A percentile compares a stretch with the other conserved stretches of the same genome.
These are phyloP conservation scores for Ceratonia siliqua DNA, from an alignment of 306 rosid genomes.

Conservation along the genomic window DNA sequence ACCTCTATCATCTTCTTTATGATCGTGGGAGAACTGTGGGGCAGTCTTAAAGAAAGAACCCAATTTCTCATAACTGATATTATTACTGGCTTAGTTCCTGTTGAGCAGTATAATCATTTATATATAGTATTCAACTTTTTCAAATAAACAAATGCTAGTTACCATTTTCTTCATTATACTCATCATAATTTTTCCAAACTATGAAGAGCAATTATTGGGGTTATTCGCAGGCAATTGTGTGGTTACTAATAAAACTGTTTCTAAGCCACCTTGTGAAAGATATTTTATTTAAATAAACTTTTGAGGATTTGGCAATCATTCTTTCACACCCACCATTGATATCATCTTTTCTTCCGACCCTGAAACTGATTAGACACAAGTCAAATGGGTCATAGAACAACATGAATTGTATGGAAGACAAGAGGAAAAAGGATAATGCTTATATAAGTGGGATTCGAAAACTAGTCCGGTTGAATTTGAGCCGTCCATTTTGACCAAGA, in stretches of 20 bases:
- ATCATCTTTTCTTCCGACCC: slow-evolving; percentile 27
- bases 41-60: not conserved
- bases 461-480: no score
- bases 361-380: slow-evolving; percentile 43
- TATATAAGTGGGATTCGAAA: not conserved
- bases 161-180: not conserved
- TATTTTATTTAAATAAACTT: slow-evolving; percentile 45
- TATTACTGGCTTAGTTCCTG: not conserved
- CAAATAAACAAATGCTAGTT: not conserved
- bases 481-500: no score
- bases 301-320: slow-evolving; percentile 58
- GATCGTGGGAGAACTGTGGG: slow-evolving; percentile 5
- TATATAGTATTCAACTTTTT: not conserved
- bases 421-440: slow-evolving; percentile 12
- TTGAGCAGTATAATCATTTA: slow-evolving; percentile 5
- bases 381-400: slow-evolving; percentile 39
- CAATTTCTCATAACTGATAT: not conserved
- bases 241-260: slow-evolving; percentile 14
- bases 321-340: slow-evolving; percentile 50
- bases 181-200: not conserved
- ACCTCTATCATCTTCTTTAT: slow-evolving; percentile 14
- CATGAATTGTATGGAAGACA: slow-evolving; percentile 27
- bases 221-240: not conserved
- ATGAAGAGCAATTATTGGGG: not conserved
- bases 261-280: slow-evolving; percentile 33